Conservation (phyloP, 192 early-diverging fungal species). For the Entomortierella chlamydospora region DNA sequence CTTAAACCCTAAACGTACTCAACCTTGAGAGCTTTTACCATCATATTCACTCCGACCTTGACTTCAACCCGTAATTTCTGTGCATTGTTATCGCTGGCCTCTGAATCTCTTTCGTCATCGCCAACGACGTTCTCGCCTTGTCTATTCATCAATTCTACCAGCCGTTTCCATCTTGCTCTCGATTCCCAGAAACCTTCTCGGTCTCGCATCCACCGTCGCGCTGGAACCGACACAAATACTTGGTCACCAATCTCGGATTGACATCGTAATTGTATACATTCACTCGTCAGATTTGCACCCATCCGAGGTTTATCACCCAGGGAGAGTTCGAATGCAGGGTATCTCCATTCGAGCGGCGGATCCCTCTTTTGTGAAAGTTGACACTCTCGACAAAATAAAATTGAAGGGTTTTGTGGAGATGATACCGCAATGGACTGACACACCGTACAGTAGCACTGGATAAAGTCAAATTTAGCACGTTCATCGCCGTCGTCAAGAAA, state of each 20-base stretch:
- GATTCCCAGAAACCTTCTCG: constrained; percentile 10
- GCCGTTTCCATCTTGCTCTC: constrained; percentile 2
- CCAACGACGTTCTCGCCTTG: background rate
- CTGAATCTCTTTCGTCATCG: background rate
- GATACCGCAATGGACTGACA: constrained; percentile 11
- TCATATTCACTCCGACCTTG: constrained; percentile 12
- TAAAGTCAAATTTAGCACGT: constrained; percentile 12
- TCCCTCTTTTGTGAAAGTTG: constrained; percentile 13
- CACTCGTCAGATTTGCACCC: background rate
- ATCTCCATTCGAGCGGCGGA: constrained; percentile 3
- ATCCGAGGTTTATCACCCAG: constrained; percentile 11
- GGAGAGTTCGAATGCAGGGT: constrained; percentile 22
- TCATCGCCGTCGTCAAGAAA: background rate
- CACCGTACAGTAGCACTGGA: constrained; percentile 18
- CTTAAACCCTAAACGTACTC: constrained; percentile 1
- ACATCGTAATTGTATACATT: constrained; percentile 18
- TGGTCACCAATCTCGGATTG: constrained; percentile 19
- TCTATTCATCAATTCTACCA: constrained; percentile 9
- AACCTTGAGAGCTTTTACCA: constrained; percentile 25
- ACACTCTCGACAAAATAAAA: constrained; percentile 22
- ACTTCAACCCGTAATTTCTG: constrained; percentile 14
- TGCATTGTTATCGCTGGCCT: background rate
- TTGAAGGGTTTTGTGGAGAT: constrained; percentile 13
- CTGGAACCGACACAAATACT: constrained; percentile 19
- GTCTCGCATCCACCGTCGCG: constrained; percentile 16